Percentiles rank a stretch among this genome's conserved stretches.
phyloP scores from a whole-genome alignment of 352 stramenopile species.

The Pythium periplocum region DNA sequence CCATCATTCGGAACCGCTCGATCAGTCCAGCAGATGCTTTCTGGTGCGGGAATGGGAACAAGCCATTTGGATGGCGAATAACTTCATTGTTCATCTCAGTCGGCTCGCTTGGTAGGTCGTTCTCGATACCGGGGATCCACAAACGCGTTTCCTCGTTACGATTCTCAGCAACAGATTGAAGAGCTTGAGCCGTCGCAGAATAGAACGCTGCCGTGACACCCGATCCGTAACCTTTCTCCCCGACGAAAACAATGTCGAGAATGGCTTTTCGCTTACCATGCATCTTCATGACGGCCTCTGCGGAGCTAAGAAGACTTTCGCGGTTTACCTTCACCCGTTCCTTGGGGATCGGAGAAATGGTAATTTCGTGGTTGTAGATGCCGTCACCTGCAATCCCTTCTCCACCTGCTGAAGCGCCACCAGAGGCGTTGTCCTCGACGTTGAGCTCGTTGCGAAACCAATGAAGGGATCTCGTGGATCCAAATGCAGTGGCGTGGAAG shows the following conservation, averaged over 20 bases:
- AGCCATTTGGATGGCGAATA: constrained; percentile 71
- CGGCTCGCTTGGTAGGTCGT: constrained; percentile 13
- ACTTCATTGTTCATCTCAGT: constrained; percentile 30
- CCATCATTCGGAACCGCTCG: constrained; percentile 79
- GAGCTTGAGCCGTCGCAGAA: constrained; percentile 60
- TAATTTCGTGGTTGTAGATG: constrained; percentile 75
- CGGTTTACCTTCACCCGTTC: constrained; percentile 82
- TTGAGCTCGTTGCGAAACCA: constrained; percentile 75
- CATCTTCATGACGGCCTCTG: constrained; percentile 82
- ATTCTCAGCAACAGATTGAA: constrained; percentile 57
- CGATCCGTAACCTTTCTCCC: constrained; percentile 81
- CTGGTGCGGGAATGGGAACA: constrained; percentile 67
- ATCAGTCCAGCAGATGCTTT: constrained; percentile 26
- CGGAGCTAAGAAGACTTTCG: constrained; percentile 66
- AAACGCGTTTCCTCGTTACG: constrained; percentile 23
- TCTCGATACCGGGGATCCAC: constrained; percentile 57
- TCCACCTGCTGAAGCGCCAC: constrained; percentile 13
- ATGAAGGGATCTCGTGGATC: constrained; percentile 71
- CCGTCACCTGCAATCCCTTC: constrained; percentile 25
- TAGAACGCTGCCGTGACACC: constrained; percentile 84
- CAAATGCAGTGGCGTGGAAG: constrained; percentile 76
- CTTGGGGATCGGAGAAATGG: constrained; percentile 79
- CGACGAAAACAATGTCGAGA: constrained; percentile 80
- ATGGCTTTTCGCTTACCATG: constrained; percentile 79
- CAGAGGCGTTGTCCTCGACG: constrained; percentile 30